These are phyloP conservation scores for Citrus hindsii DNA, from an alignment of 345 rosid genomes.

Conservation along the genomic window DNA sequence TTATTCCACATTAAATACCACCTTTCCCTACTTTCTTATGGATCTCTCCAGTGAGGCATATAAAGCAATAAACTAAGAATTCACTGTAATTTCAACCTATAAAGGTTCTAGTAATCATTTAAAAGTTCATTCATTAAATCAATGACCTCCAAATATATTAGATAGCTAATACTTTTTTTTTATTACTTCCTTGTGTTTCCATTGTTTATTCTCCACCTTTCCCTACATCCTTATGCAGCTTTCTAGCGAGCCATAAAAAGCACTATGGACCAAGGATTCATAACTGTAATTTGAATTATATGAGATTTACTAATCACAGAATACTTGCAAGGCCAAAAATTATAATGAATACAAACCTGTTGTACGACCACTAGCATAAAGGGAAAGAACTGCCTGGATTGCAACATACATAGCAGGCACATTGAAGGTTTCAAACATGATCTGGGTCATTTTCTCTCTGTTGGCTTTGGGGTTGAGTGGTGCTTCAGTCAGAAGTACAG, in stretches of 20 bases:
- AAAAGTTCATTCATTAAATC: no score
- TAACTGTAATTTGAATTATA: not conserved
- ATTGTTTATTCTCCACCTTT: not conserved
- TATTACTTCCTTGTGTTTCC: no score
- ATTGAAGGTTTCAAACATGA: slow-evolving; percentile 47
- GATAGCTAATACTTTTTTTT: not conserved
- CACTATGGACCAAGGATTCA: not conserved
- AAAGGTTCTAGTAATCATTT: no score
- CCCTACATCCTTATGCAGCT: not conserved
- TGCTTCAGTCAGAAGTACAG: slow-evolving; percentile 58
- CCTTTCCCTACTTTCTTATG: not conserved
- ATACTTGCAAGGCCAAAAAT: not conserved
- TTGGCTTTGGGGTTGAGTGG: slow-evolving; percentile 65
- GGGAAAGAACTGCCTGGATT: slow-evolving; percentile 54
- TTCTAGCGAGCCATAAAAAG: not conserved
- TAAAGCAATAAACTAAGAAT: not conserved
- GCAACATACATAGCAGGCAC: slow-evolving; percentile 48
- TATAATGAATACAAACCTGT: slow-evolving; percentile 32
- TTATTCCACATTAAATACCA: not conserved
- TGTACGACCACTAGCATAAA: slow-evolving; percentile 66
- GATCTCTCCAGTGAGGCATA: not conserved
- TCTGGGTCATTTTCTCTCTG: slow-evolving; percentile 55
- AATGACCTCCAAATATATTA: not conserved
- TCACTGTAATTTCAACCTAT: no score
- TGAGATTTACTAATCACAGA: not conserved